Evolutionary conservation across 2,329 filamentous ascomycete species (phyloP), one percentile per base, ranked within the genome.

Genomic region (Colletotrichum eleusines): DNA sequence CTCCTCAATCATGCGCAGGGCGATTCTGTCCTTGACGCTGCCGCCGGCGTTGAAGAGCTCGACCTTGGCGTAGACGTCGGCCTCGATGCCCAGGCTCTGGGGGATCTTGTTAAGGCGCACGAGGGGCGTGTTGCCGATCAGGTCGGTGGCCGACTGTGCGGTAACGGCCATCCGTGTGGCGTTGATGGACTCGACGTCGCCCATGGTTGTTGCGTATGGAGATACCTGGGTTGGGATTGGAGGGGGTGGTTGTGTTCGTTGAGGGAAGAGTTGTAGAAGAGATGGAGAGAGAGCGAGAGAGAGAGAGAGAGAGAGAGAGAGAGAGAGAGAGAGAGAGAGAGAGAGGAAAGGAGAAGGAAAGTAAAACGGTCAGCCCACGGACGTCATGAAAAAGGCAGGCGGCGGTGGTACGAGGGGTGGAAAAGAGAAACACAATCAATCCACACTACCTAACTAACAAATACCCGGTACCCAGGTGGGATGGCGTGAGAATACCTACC

Each of bases 51-150:
- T 97, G 88, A 97, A 97, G 71, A 94, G 90, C 83, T 98, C 95
- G 69, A 95, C 88, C 83, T 98, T 98, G 73, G 91, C 95, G 81
- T 95, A 97, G 60, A 98, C 92, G 65, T 94, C 91, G 68, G 93
- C 93, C 80, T 96, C 90, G 77, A 99, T 93, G 63, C 95, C 95
- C 26, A 97, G 87, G 63, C 93, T 95, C 80, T 96, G 92, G 3
- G 96, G 96, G 73, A 99, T 91, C 84, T 92, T 94, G 85, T 98
- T 98, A 73, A 99, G 87, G 60, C 93, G 92, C 51, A 99, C 94
- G 64, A 99, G 90, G n/a, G 96, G 96, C 50, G 95, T 97, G 82
- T 97, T 95, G 78, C 95, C 95, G 76, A 99, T 98, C 75, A 98
- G 90, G 82, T 97, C 91, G 55, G 91, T 92, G 74, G 95, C 92